Evolutionary conservation across 352 stramenopile genomes (phyloP), one percentile per base, ranked within the genome.

Genomic region (Pythium biforme): DNA sequence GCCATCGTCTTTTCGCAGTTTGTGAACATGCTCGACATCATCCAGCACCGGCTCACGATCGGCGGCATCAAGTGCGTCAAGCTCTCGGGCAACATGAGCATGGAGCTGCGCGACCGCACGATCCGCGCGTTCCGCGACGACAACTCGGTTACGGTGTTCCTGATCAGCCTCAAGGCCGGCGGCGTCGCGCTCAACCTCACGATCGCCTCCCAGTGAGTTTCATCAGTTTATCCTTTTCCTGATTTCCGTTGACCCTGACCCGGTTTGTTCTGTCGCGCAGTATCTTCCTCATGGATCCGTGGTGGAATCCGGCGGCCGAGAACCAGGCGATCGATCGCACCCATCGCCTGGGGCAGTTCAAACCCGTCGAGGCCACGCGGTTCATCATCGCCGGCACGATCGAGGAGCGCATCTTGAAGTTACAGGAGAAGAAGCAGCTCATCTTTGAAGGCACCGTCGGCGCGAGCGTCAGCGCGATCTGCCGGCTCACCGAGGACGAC

Each of bases 401-500:
- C 54, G 97, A 99, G 75, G 97, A 99, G 70, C 89, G 97, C 26
- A 99, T 99, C 55, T 70, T 99, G 6, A 97, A 99, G 68, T 82
- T 99, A 11, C 90, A 97, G 59, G 82, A 96, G 61, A 96, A 96
- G 70, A 96, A 96, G 68, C 75, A 88, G 39, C 76, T 99, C 43
- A 98, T 99, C 27, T 99, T 99, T 69, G 97, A 99, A 83, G 97
- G 96, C 33, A 99, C 97, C 0, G 96, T 99, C 14, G 97, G 97
- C 19, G 95, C 83, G 22, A 97, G 94, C 64, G 81, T 88, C 25
- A 87, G 77, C 17, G 86, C 88, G 11, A 87, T 98, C 43, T 88
- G 77, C 25, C 84, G 89, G 17, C 83, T 98, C n/a, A 98, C 94
- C 0, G 90, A 96, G 46, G 94, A 98, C 65, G 95, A 98, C 50